These are phyloP conservation scores for Lolium multiflorum DNA, from an alignment of 176 grass and related monocot species.

Conservation along the genomic window DNA sequence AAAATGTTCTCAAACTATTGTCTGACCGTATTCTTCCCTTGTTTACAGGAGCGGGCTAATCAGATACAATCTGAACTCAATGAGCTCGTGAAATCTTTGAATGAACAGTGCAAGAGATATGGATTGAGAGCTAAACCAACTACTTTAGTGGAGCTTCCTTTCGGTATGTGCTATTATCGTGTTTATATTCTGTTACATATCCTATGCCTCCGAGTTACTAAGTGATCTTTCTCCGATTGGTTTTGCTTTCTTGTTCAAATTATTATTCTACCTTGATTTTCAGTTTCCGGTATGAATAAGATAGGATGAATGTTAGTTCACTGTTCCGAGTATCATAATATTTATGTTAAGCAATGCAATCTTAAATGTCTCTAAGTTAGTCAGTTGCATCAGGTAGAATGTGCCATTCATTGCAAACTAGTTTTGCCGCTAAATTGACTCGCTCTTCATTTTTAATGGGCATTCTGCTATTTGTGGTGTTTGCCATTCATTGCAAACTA, in stretches of 20 bases:
- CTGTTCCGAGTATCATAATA: slow-evolving; percentile 21
- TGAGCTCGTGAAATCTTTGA: slow-evolving; percentile 81
- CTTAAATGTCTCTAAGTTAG: neutral
- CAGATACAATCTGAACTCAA: slow-evolving; percentile 87
- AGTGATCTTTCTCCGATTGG: neutral
- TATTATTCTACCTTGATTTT: slow-evolving; percentile 17
- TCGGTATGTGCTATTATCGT: slow-evolving; percentile 69
- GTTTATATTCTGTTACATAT: slow-evolving; percentile 36
- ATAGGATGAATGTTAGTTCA: slow-evolving; percentile 30
- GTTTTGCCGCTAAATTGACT: neutral
- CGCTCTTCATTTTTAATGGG: slow-evolving; percentile 27
- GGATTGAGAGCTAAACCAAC: slow-evolving; percentile 94
- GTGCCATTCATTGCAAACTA: slow-evolving; percentile 7
- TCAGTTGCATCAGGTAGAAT: slow-evolving; percentile 28
- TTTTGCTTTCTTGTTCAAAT: neutral
- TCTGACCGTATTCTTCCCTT: slow-evolving; percentile 35
- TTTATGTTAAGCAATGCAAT: neutral
- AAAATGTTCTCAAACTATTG: neutral
- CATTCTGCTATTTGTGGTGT: slow-evolving; percentile 10
- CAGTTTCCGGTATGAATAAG: slow-evolving; percentile 20
- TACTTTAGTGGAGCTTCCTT: slow-evolving; percentile 94
- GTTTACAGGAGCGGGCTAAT: slow-evolving; percentile 72
- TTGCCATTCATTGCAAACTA: neutral
- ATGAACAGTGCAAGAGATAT: slow-evolving; percentile 95
- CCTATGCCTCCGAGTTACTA: slow-evolving; percentile 5